A percentile compares a stretch with the other conserved stretches of the same genome.
These are phyloP conservation scores for Saccharomycopsis fibuligera DNA, from an alignment of 805 yeast species.

Conservation along the genomic window DNA sequence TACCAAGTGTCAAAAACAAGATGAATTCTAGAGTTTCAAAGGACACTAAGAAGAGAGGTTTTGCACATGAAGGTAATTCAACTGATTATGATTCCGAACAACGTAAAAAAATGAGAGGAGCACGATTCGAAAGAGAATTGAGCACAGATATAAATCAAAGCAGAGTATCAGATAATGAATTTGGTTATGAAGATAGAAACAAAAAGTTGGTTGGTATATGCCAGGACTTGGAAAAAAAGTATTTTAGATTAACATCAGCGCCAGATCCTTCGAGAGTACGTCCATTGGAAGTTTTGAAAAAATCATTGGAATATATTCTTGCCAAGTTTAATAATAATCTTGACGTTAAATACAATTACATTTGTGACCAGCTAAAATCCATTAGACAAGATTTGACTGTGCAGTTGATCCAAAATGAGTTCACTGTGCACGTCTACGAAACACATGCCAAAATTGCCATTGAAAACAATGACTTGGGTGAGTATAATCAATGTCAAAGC, in stretches of 20 bases:
- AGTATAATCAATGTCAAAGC: constrained; percentile 91
- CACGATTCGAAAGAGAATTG: constrained; percentile 40
- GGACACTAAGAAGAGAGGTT: background rate
- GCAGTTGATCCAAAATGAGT: constrained; percentile 73
- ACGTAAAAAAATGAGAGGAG: constrained; percentile 38
- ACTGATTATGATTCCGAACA: constrained; percentile 24
- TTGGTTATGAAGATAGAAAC: constrained; percentile 13
- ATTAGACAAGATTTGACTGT: constrained; percentile 90
- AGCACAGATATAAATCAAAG: constrained; percentile 5
- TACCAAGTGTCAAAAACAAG: background rate
- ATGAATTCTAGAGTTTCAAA: background rate
- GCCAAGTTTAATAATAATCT: constrained; percentile 39
- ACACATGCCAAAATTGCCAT: constrained; percentile 84
- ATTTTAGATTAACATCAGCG: constrained; percentile 80
- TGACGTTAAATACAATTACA: constrained; percentile 60
- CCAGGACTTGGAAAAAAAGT: constrained; percentile 64
- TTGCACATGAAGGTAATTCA: background rate
- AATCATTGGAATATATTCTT: constrained; percentile 49
- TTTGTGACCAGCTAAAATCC: constrained; percentile 87
- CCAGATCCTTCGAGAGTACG: constrained; percentile 83
- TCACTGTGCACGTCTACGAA: constrained; percentile 77
- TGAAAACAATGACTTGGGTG: constrained; percentile 80
- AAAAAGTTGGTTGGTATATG: constrained; percentile 50
- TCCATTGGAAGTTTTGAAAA: constrained; percentile 56
- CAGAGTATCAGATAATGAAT: background rate